Evolutionary conservation across 164 flowering plant genomes (phyloP).

Genomic region (Stephania yunnanensis): DNA sequence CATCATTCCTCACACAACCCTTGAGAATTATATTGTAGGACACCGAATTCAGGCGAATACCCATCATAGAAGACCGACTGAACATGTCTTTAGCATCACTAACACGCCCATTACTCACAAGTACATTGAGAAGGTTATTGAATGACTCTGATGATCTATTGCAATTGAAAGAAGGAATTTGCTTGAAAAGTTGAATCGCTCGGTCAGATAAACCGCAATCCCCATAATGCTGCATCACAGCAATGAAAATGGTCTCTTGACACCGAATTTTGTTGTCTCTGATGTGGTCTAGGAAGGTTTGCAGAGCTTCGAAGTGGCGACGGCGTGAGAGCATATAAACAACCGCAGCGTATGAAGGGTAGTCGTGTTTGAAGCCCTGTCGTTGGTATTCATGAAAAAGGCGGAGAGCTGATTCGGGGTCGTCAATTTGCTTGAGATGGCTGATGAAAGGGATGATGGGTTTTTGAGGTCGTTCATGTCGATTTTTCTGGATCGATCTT

Average conservation of each 20-base stretch:
- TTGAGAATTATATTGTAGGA: slow-evolving; percentile 68
- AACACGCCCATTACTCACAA: slow-evolving; percentile 41
- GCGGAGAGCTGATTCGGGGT: too few relatives aligned
- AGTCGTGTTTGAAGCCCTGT: too few relatives aligned
- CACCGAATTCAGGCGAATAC: slow-evolving; percentile 54
- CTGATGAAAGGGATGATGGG: too few relatives aligned
- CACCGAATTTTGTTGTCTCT: slow-evolving; percentile 40
- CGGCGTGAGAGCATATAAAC: slow-evolving; percentile 67
- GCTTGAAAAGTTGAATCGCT: slow-evolving; percentile 52
- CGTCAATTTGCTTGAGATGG: too few relatives aligned
- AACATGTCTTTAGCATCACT: slow-evolving; percentile 45
- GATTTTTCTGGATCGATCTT: too few relatives aligned
- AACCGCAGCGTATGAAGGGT: slow-evolving; percentile 44
- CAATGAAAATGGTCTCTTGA: slow-evolving; percentile 49
- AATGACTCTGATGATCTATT: slow-evolving; percentile 53
- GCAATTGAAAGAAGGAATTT: slow-evolving; percentile 57
- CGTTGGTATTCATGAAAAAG: neutral
- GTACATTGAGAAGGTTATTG: slow-evolving; percentile 51
- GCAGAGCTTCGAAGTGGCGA: slow-evolving; percentile 47
- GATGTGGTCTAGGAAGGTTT: slow-evolving; percentile 36
- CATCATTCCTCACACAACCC: slow-evolving; percentile 37
- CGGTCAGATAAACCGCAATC: slow-evolving; percentile 40
- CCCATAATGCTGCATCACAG: slow-evolving; percentile 63
- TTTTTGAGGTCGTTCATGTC: neutral
- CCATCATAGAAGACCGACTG: slow-evolving; percentile 27